Evolutionary conservation across 306 rosid genomes (phyloP).

Genomic region (Pyrus pyrifolia): DNA sequence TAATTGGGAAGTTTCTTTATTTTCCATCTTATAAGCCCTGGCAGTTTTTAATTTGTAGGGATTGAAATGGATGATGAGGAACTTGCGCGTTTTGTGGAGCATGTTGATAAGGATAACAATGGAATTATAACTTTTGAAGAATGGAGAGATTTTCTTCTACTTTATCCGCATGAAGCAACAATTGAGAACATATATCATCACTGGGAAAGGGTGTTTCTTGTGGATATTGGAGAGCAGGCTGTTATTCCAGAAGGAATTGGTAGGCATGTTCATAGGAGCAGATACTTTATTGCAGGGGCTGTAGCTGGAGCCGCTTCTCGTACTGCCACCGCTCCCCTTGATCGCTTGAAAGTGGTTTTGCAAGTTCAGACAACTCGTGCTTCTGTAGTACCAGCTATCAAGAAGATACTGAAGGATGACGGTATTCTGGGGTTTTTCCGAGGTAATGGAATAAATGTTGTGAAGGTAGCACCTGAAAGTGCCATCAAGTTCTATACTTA

Average conservation of each 20-base stretch:
- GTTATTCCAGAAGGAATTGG: conserved; percentile 84
- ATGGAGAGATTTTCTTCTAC: conserved; percentile 94
- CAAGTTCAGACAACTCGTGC: conserved; percentile 76
- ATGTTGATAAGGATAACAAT: conserved; percentile 88
- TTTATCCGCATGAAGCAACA: conserved; percentile 93
- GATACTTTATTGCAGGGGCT: conserved; percentile 90
- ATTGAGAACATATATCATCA: conserved; percentile 94
- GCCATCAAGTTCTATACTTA: conserved; percentile 81
- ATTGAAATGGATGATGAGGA: conserved; percentile 92
- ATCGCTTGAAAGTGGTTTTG: conserved; percentile 77
- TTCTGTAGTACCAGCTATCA: conserved; percentile 60
- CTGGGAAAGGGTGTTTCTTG: conserved; percentile 87
- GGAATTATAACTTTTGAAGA: conserved; percentile 95
- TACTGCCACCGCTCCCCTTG: conserved; percentile 92
- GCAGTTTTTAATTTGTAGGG: conserved; percentile 64
- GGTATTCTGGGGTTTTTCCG: conserved; percentile 79
- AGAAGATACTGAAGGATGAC: conserved; percentile 62
- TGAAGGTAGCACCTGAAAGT: conserved; percentile 95
- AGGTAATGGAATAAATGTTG: conserved; percentile 87
- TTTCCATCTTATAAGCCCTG: conserved; percentile 57
- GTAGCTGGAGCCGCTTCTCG: conserved; percentile 95
- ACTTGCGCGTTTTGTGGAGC: conserved; percentile 92
- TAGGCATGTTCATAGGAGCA: conserved; percentile 74
- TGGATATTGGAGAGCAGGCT: conserved; percentile 88
- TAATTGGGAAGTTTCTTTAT: conserved; percentile 7